phyloP scores from a whole-genome alignment of 2,329 filamentous ascomycete species.

The Penicillium verrucosum region DNA sequence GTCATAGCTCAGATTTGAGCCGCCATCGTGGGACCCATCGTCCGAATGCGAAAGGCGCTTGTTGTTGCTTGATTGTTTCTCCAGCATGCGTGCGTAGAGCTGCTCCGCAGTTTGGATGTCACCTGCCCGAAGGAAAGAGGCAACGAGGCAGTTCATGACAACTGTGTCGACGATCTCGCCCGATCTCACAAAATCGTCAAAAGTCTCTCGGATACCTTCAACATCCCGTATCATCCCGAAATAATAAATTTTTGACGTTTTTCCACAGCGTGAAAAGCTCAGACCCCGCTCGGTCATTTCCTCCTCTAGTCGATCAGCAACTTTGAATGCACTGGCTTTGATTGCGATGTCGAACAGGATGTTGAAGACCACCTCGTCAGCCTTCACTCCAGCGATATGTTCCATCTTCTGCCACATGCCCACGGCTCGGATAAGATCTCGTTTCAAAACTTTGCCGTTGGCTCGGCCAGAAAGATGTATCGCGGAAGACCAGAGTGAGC shows the following conservation, averaged over 20 bases:
- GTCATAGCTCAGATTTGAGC: slow-evolving; percentile 29
- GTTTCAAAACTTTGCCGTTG: slow-evolving; percentile 55
- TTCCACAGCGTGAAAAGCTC: slow-evolving; percentile 71
- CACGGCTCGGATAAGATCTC: slow-evolving; percentile 66
- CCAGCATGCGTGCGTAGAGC: slow-evolving; percentile 82
- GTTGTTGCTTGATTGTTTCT: slow-evolving; percentile 47
- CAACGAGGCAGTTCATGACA: slow-evolving; percentile 82
- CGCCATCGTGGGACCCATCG: not conserved
- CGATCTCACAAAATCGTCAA: slow-evolving; percentile 75
- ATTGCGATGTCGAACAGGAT: slow-evolving; percentile 86
- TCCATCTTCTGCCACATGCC: slow-evolving; percentile 91
- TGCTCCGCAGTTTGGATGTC: slow-evolving; percentile 74
- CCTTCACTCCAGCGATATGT: slow-evolving; percentile 59
- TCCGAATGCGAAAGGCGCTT: slow-evolving; percentile 17
- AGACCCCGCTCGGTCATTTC: slow-evolving; percentile 74
- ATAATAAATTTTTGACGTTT: slow-evolving; percentile 78
- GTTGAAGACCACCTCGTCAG: slow-evolving; percentile 82
- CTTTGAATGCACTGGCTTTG: slow-evolving; percentile 75
- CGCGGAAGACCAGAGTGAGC: slow-evolving; percentile 77
- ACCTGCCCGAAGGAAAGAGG: slow-evolving; percentile 70
- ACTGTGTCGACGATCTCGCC: slow-evolving; percentile 86
- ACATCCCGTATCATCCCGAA: slow-evolving; percentile 73
- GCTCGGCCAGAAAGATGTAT: slow-evolving; percentile 75
- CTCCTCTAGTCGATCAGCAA: slow-evolving; percentile 79
- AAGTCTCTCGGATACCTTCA: slow-evolving; percentile 70